Evolutionary conservation across 129 eudicot genomes (phyloP).

Genomic region (Ambrosia trifida): DNA sequence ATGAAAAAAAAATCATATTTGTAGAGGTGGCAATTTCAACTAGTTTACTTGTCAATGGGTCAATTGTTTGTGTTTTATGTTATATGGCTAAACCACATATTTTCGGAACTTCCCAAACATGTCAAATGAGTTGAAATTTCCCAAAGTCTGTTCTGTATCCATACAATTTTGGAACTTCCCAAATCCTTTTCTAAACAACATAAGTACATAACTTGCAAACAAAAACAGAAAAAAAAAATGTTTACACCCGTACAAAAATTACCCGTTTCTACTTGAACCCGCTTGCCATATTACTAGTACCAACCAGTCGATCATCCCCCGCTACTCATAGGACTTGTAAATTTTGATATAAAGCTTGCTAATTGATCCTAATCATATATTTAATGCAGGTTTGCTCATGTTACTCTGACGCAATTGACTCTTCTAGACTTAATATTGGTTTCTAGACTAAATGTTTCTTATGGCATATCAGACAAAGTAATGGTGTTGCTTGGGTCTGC

Average conservation of each 20-base stretch:
- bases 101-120: background rate
- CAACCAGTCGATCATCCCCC: background rate
- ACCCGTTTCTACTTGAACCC: background rate
- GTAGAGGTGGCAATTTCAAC: background rate
- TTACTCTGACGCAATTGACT: conserved; percentile 50
- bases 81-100: background rate
- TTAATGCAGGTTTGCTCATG: conserved; percentile 70
- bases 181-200: background rate
- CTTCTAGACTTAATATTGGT: conserved; percentile 71
- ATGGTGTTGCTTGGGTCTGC: conserved; percentile 84
- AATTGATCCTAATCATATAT: conserved; percentile 17
- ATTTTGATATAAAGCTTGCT: conserved; percentile 5
- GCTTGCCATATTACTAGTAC: background rate
- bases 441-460: conserved; percentile 56
- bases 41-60: background rate
- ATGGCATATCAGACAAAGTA: conserved; percentile 71
- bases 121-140: background rate
- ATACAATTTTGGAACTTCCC: background rate
- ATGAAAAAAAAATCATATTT: background rate
- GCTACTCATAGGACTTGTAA: background rate
- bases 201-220: background rate
- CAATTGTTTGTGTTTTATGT: background rate
- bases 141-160: background rate
- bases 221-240: background rate
- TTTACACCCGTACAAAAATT: too few species aligned